Evolutionary conservation across 352 stramenopile genomes (phyloP).

Genomic region (Peronospora belbahrii): DNA sequence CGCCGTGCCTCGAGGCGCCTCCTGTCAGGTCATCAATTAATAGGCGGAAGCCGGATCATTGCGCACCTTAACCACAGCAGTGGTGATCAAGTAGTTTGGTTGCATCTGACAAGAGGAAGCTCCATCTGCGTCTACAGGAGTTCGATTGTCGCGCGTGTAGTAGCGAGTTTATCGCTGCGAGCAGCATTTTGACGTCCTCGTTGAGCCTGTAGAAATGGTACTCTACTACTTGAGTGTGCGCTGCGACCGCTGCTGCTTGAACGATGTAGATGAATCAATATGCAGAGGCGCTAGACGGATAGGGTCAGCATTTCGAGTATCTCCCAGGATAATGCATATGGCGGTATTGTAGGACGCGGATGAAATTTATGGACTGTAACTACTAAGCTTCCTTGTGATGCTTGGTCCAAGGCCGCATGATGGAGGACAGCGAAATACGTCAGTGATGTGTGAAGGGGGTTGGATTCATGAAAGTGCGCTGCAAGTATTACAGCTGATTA

Average conservation of each 20-base stretch:
- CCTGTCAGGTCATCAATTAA: slow-evolving; percentile 2
- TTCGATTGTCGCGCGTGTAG: slow-evolving; percentile 52
- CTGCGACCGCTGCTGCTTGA: slow-evolving; percentile 25
- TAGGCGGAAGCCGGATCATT: too few relatives aligned
- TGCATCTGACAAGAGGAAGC: slow-evolving; percentile 39
- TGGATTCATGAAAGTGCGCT: too few relatives aligned
- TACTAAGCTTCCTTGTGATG: slow-evolving; percentile 18
- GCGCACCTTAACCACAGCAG: neutral
- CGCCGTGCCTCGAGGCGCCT: slow-evolving; percentile 3
- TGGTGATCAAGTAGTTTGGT: slow-evolving; percentile 11
- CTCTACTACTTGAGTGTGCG: slow-evolving; percentile 8
- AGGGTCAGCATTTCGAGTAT: slow-evolving; percentile 1
- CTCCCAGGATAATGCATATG: too few relatives aligned
- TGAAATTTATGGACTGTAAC: slow-evolving; percentile 31
- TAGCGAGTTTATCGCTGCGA: slow-evolving; percentile 37
- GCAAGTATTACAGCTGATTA: slow-evolving; percentile 21
- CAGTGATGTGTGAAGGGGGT: too few relatives aligned
- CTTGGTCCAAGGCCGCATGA: slow-evolving; percentile 9
- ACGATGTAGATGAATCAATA: slow-evolving; percentile 11
- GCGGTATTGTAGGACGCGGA: slow-evolving; percentile 12
- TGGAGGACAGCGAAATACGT: slow-evolving; percentile 2
- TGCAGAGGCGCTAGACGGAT: slow-evolving; percentile 26
- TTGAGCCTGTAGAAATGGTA: slow-evolving; percentile 42
- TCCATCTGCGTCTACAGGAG: slow-evolving; percentile 60
- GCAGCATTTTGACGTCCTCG: slow-evolving; percentile 13